Base-by-base conservation (phyloP, 306 rosid genomes). In the Rubus parviflorus region DNA sequence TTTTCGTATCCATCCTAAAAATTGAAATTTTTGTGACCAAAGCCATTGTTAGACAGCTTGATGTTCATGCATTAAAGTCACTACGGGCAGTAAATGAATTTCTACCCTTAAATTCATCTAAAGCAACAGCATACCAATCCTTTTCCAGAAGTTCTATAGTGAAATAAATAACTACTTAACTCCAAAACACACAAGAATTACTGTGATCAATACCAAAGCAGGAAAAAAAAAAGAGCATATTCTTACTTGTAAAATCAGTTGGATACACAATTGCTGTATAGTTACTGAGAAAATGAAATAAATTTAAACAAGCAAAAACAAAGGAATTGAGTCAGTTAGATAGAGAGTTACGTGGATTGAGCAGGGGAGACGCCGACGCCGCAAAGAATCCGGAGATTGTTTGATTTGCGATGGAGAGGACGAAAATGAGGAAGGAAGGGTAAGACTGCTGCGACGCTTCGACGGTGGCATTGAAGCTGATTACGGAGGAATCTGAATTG, bases 341-440 rank as follows among this genome's bases (percentile, higher is more conserved):
- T 2, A 7, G 22, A n/a, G 19, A 30, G 11, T 56, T 77, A 86
- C 87, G 42, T 66, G 30, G 79, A 68, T 77, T 80, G 79, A 23
- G 83, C 30, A 46, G 87, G 72, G 69, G 83, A 69, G 68, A 82
- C 74, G 7, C 76, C 88, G 79, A 75, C 65, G 11, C 48, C 73
- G 17, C 63, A 65, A 38, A 54, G 48, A 58, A 80, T 35, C 25
- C 67, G 52, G 38, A 49, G 16, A 10, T n/a, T 16, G 42, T 42
- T 57, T n/a, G 60, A 72, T 38, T 23, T 47, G 43, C 15, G 72
- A 41, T 7, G 25, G 41, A 78, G 75, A 73, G 68, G 75, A 74
- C 68, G 56, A 58, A 81, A 42, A n/a, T 30, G 82, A 11, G 64
- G 61, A 47, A 60, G 56, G 57, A 75, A 45, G 5, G 81, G 75